Evolutionary conservation across 495 filamentous ascomycete genomes (phyloP).

Genomic region (Sporormia fimetaria): DNA sequence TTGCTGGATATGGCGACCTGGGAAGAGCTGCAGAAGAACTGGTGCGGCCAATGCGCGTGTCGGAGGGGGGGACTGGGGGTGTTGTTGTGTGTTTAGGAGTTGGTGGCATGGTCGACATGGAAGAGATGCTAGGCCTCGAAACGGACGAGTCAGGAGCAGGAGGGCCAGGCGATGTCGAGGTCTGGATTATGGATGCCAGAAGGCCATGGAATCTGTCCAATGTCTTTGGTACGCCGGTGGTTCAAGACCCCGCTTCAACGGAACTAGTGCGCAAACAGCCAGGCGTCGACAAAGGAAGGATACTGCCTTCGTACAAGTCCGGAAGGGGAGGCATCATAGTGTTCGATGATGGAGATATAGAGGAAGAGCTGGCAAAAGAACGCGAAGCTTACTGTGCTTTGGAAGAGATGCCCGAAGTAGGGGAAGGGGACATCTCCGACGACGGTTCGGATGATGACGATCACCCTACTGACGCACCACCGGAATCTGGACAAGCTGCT

Average conservation of each 20-base stretch:
- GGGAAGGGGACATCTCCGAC: constrained; percentile 49
- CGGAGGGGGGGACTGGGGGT: constrained; percentile 67
- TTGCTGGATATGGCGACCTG: constrained; percentile 86
- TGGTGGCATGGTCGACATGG: constrained; percentile 79
- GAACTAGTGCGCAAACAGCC: constrained; percentile 36
- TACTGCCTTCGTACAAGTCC: constrained; percentile 57
- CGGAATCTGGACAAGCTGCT: constrained; percentile 24
- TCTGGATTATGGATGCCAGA: constrained; percentile 87
- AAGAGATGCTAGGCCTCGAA: constrained; percentile 55
- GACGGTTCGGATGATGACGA: constrained; percentile 28
- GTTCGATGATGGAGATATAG: constrained; percentile 93
- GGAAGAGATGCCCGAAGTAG: constrained; percentile 79
- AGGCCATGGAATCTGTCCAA: constrained; percentile 93
- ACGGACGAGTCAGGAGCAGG: constrained; percentile 41
- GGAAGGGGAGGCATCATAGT: constrained; percentile 79
- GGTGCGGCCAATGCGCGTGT: constrained; percentile 69
- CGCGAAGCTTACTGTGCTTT: constrained; percentile 71
- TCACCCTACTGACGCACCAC: constrained; percentile 16
- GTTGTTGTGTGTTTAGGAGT: constrained; percentile 87
- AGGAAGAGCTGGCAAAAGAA: constrained; percentile 67
- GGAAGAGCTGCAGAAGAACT: constrained; percentile 62
- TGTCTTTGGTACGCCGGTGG: constrained; percentile 52
- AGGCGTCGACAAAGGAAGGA: constrained; percentile 53
- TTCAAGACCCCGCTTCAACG: constrained; percentile 7
- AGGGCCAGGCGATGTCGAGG: constrained; percentile 63